Evolutionary conservation across 192 early-diverging fungal genomes (phyloP).

Genomic region (Backusella sp.): DNA sequence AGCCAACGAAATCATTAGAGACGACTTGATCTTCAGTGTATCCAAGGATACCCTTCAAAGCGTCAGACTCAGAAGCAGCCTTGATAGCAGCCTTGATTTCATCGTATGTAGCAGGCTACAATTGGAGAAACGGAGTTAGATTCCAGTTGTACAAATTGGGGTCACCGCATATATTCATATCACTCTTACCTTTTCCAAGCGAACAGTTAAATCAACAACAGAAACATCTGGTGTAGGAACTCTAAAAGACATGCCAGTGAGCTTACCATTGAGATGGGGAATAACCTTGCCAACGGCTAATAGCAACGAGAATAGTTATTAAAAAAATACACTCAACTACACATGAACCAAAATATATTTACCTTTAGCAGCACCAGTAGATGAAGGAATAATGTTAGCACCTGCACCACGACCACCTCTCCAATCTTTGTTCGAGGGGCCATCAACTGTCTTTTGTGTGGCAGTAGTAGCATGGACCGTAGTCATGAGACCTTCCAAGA

Average conservation of each 20-base stretch:
- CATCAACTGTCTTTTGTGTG: constrained; percentile 99
- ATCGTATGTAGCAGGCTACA: constrained; percentile 73
- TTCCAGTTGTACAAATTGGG: neutral
- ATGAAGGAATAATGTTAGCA: constrained; percentile 93
- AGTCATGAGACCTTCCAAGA: constrained; percentile 94
- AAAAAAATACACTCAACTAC: neutral
- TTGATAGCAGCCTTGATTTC: constrained; percentile 87
- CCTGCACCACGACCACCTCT: constrained; percentile 90
- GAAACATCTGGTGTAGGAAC: constrained; percentile 93
- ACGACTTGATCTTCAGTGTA: constrained; percentile 95
- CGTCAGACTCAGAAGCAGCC: constrained; percentile 65
- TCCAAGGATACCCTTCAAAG: constrained; percentile 83
- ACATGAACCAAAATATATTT: constrained; percentile 13
- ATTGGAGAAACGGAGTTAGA: neutral
- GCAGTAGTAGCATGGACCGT: constrained; percentile 96
- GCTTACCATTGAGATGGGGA: constrained; percentile 87
- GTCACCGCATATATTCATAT: no score
- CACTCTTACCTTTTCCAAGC: constrained; percentile 66
- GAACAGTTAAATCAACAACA: constrained; percentile 94
- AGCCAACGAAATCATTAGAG: constrained; percentile 90
- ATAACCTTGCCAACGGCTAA: constrained; percentile 94
- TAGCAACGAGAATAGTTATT: neutral
- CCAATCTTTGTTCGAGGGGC: constrained; percentile 95
- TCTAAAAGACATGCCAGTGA: constrained; percentile 98
- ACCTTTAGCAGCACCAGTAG: constrained; percentile 91